phyloP scores from a whole-genome alignment of 148 eudicot genomes.

The Mesembryanthemum crystallinum region DNA sequence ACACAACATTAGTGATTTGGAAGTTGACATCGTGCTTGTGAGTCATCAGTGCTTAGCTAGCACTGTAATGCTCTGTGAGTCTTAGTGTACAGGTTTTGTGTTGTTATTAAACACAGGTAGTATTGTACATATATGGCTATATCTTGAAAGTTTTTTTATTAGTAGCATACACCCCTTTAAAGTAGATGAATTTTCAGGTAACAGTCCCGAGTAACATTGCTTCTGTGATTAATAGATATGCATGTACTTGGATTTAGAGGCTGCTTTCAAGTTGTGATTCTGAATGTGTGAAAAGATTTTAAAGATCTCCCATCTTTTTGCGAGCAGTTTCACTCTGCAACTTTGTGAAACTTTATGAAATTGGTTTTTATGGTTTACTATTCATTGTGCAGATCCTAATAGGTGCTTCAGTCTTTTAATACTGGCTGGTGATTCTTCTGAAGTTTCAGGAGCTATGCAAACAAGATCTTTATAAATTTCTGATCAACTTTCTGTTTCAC shows the following conservation, averaged over 20 bases:
- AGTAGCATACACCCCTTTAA: not conserved
- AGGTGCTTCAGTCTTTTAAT: conserved; percentile 71
- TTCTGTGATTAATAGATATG: not conserved
- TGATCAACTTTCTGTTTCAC: conserved; percentile 49
- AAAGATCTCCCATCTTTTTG: conserved; percentile 18
- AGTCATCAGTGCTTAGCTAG: not conserved
- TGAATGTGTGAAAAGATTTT: not conserved
- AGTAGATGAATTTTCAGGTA: conserved; percentile 12
- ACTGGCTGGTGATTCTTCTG: conserved; percentile 85
- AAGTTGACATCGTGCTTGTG: not conserved
- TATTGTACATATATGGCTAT: not conserved
- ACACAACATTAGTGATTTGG: too few species aligned
- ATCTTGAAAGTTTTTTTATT: not conserved
- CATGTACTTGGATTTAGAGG: not conserved
- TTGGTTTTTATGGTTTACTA: conserved; percentile 49
- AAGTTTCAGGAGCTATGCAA: conserved; percentile 81
- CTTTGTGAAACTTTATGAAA: conserved; percentile 30
- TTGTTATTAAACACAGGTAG: not conserved
- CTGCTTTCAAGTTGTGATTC: not conserved
- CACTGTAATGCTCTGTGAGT: not conserved
- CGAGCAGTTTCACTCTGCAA: conserved; percentile 24
- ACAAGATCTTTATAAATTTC: conserved; percentile 56
- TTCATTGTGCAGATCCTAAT: conserved; percentile 84
- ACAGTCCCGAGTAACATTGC: not conserved
- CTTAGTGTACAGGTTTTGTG: not conserved